Conservation (phyloP, 192 early-diverging fungal genomes). For the Diversispora epigaea region DNA sequence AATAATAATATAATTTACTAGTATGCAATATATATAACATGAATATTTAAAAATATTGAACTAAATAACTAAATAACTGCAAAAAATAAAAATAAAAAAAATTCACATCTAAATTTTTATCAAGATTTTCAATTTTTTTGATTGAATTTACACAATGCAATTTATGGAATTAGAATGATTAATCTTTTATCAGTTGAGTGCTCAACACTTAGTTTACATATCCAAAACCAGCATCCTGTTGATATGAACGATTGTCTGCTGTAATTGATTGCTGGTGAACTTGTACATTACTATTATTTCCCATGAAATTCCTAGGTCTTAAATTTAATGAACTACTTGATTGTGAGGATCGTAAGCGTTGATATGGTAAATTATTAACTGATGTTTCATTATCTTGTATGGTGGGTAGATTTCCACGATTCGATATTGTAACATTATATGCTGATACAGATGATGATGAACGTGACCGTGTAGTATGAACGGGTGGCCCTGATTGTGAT, state of each 20-base stretch:
- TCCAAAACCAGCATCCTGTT: slow-evolving; percentile 12
- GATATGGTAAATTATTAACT: background rate
- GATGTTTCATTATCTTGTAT: slow-evolving; percentile 20
- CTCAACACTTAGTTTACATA: background rate
- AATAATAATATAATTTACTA: too few relatives aligned
- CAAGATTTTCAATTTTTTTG: too few relatives aligned
- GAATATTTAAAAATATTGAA: too few relatives aligned
- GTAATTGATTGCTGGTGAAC: background rate
- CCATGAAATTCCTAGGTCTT: background rate
- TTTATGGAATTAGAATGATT: too few relatives aligned
- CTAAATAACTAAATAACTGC: too few relatives aligned
- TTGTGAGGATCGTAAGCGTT: background rate
- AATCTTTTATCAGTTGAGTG: too few relatives aligned
- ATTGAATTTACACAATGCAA: too few relatives aligned
- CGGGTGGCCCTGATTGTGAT: background rate
- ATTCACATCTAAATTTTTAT: too few relatives aligned
- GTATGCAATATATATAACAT: too few relatives aligned
- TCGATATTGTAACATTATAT: background rate
- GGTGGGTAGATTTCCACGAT: slow-evolving; percentile 17
- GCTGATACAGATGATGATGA: slow-evolving; percentile 19
- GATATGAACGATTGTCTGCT: slow-evolving; percentile 8
- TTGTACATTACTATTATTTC: background rate
- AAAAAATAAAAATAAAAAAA: too few relatives aligned
- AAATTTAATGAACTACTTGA: slow-evolving; percentile 11
- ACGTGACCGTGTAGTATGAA: background rate